Base-by-base conservation (phyloP, 305 asterid species). In the Petunia hybrid region DNA sequence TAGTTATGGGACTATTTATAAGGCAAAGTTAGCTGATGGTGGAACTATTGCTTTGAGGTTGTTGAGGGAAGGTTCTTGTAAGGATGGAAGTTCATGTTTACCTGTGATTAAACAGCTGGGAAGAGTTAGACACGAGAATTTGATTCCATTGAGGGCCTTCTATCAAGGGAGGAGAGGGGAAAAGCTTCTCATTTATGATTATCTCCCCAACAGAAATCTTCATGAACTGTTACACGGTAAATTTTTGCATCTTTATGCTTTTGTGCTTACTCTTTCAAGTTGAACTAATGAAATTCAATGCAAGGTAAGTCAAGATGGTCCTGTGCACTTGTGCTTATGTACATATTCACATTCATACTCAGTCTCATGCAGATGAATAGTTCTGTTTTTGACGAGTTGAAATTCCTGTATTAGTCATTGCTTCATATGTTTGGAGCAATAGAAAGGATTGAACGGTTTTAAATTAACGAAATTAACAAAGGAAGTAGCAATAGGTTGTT, bases 91-190 rank as follows among this genome's bases (percentile, higher is more conserved):
- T 71, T 89, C 91, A 12, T 93, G 98, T 78, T 83, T 93, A 89
- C 90, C 92, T 4, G 88, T 91, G 86, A 91, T 97, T 63, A 93
- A 86, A 85, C 95, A 90, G 85, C 62, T 97, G 86, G 98, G 99
- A 0, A 86, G 93, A 2, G 87, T 97, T 79, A 88, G 99, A 2
- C 97, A 94, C 2, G 99, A 97, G 87, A 94, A 90, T 92, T 83
- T 94, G 91, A 89, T 97, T 59, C 98, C 98, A 8, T 81, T 97
- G 91, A 90, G 97, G 80, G 99, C 98, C 76, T 97, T 97, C 87
- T 97, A 97, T 85, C 97, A 94, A 80, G 99, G 98, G 83, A 93
- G 88, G 78, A 89, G 98, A 90, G 98, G 99, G 74, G 98, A 97
- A 89, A 97, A 97, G 87, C 98, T 97, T 82, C 95, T 97, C 82